Conservation (phyloP, 345 rosid genomes). For the Arabidopsis arenosa region DNA sequence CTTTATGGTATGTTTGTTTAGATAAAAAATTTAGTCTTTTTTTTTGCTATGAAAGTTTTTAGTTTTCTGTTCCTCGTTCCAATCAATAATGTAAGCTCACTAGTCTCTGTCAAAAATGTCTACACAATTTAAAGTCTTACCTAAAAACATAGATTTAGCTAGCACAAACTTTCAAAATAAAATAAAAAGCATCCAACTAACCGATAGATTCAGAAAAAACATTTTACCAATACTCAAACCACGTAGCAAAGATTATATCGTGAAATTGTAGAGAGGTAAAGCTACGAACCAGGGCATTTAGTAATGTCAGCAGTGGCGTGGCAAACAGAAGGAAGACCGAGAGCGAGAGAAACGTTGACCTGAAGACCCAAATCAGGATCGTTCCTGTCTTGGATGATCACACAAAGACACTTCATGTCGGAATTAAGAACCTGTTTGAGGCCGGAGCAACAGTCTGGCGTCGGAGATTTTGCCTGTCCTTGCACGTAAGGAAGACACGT, state of each 20-base stretch:
- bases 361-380: constrained; percentile 78
- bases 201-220: too few species aligned
- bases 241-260: background rate
- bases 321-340: constrained; percentile 68
- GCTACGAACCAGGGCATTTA: constrained; percentile 65
- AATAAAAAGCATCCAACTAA: background rate
- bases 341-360: constrained; percentile 71
- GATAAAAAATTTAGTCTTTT: too few species aligned
- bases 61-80: too few species aligned
- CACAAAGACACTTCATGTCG: constrained; percentile 73
- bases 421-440: constrained; percentile 59
- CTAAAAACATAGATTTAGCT: background rate
- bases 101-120: too few species aligned
- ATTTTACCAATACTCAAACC: background rate
- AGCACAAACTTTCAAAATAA: constrained; percentile 10
- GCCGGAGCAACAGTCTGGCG: constrained; percentile 78
- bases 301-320: constrained; percentile 67
- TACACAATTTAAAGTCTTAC: too few species aligned
- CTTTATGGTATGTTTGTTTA: too few species aligned
- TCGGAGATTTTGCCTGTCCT: constrained; percentile 74
- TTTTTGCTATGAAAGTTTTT: too few species aligned
- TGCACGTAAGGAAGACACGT: constrained; percentile 78
- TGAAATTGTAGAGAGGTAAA: background rate
- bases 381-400: constrained; percentile 65
- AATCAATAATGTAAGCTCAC: too few species aligned